Percentiles rank a stretch among this genome's conserved stretches.
Evolutionary conservation across 2,329 filamentous ascomycete species (phyloP).

Genomic region (Bertia moriformis): DNA sequence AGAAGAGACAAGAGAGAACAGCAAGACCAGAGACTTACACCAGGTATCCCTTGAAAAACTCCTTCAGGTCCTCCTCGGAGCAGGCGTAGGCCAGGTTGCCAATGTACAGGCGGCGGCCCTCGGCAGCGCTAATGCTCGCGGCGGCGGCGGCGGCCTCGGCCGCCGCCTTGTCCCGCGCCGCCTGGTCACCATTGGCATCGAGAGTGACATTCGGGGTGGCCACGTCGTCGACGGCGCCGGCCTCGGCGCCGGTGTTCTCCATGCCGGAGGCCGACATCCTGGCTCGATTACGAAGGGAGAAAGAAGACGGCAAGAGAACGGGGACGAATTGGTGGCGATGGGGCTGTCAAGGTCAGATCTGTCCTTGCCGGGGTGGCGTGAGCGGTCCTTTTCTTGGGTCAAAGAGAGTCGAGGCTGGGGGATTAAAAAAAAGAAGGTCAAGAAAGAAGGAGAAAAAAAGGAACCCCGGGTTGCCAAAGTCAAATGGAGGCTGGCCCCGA

Average conservation of each 20-base stretch:
- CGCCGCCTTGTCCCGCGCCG: slow-evolving; percentile 60
- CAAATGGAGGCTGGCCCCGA: slow-evolving; percentile 47
- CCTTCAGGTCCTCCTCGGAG: slow-evolving; percentile 99
- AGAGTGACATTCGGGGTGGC: slow-evolving; percentile 36
- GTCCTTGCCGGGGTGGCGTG: not conserved
- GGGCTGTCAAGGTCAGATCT: no score
- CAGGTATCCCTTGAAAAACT: slow-evolving; percentile 98
- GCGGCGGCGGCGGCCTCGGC: slow-evolving; percentile 53
- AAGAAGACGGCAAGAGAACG: not conserved
- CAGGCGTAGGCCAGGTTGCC: slow-evolving; percentile 99
- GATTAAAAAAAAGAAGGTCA: not conserved
- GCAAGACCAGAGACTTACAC: slow-evolving; percentile 74
- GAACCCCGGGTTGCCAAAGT: slow-evolving; percentile 17
- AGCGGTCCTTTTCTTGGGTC: not conserved
- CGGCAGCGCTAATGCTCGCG: slow-evolving; percentile 89
- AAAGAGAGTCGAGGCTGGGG: not conserved
- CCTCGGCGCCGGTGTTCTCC: not conserved
- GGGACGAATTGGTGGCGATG: not conserved
- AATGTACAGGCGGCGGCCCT: slow-evolving; percentile 98
- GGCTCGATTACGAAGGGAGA: not conserved
- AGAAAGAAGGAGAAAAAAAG: slow-evolving; percentile 4
- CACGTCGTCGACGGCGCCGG: slow-evolving; percentile 49
- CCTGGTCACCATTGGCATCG: no score
- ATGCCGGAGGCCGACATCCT: not conserved
- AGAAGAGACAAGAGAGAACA: no score